A percentile compares a stretch with the other conserved stretches of the same genome.
These are phyloP conservation scores for Micromonas pusilla DNA, from an alignment of 139 green algal genomes.

Conservation along the genomic window DNA sequence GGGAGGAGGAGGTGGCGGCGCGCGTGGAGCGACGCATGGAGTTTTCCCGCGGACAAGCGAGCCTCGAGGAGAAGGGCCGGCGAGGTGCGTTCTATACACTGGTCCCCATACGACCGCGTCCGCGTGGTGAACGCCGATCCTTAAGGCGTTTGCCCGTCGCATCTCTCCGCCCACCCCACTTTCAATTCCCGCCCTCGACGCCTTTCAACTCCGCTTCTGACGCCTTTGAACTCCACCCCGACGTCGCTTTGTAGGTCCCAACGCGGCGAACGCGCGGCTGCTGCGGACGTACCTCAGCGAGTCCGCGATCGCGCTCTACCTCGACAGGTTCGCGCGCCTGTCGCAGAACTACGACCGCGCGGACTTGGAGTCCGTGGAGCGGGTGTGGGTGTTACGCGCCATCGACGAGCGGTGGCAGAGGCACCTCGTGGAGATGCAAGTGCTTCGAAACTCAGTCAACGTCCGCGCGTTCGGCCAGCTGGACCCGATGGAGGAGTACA, in stretches of 20 bases:
- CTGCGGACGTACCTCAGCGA: slow-evolving; percentile 17
- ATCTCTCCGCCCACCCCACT: no score
- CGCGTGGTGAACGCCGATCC: no score
- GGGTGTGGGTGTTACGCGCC: slow-evolving; percentile 4
- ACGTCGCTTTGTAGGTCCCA: no score
- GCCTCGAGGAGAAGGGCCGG: neutral
- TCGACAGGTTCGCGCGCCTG: slow-evolving; percentile 18
- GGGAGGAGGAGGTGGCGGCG: neutral
- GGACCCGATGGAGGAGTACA: slow-evolving; percentile 45
- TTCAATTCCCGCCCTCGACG: no score
- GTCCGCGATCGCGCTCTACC: slow-evolving; percentile 8
- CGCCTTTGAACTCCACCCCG: no score
- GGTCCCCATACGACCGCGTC: no score
- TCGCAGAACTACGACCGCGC: neutral
- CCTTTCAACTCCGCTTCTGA: no score
- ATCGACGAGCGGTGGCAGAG: slow-evolving; percentile 9
- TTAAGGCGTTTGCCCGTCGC: no score
- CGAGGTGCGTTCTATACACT: no score
- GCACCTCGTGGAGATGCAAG: slow-evolving; percentile 14
- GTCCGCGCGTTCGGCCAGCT: slow-evolving; percentile 39
- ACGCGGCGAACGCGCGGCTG: neutral
- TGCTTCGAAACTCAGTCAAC: slow-evolving; percentile 13
- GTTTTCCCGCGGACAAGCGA: neutral
- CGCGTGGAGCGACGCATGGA: slow-evolving; percentile 2
- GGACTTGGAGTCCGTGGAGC: slow-evolving; percentile 13